These are phyloP conservation scores for Calonectria crousiana DNA, from an alignment of 2,329 filamentous ascomycete genomes.

Conservation along the genomic window DNA sequence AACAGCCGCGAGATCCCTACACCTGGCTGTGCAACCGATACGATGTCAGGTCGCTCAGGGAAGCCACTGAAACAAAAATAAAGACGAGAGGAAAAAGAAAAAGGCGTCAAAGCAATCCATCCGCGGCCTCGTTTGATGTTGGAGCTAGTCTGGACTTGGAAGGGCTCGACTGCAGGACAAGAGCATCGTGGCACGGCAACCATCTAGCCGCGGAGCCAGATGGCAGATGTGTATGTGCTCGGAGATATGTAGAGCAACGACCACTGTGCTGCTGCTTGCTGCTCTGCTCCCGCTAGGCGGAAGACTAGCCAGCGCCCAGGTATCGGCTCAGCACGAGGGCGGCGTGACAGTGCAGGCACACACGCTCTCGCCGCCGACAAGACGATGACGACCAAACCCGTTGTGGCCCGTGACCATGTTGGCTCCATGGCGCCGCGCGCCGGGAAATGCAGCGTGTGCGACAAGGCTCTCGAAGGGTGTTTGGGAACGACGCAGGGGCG, in stretches of 20 bases:
- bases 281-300: background rate
- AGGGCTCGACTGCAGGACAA: background rate
- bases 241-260: background rate
- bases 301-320: background rate
- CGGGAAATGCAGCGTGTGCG: background rate
- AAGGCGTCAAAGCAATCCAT: background rate
- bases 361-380: background rate
- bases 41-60: background rate
- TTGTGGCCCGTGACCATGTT: slow-evolving; percentile 16
- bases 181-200: slow-evolving; percentile 18
- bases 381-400: background rate
- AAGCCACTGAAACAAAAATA: background rate
- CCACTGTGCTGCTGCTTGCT: background rate
- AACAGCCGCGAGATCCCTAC: slow-evolving; percentile 6
- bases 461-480: slow-evolving; percentile 21
- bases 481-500: slow-evolving; percentile 31
- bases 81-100: background rate
- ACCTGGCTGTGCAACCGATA: background rate
- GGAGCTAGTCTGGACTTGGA: background rate
- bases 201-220: background rate
- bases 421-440: background rate
- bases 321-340: background rate
- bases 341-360: background rate
- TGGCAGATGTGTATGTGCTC: background rate
- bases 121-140: background rate